Evolutionary conservation across 2,329 filamentous ascomycete species (phyloP), one percentile per base, ranked within the genome.

Genomic region (Diaporthe batatas): DNA sequence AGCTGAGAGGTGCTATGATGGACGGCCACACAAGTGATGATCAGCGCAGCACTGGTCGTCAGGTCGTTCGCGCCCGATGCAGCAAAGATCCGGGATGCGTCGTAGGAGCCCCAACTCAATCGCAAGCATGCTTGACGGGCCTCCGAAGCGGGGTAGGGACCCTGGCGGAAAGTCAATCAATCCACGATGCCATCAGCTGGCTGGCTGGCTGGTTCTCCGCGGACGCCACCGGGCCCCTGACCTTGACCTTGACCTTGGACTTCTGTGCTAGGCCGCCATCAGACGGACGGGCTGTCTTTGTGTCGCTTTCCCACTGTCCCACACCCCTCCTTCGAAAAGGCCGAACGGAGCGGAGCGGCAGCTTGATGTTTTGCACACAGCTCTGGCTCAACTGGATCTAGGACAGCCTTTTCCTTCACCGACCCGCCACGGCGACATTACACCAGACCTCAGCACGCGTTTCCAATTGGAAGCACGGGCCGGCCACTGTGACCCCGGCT

Each of bases 151-250:
- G 59, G 59, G 59, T 65, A 65, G 59, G 44, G 44, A 65, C 44
- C 44, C 59, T 36, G 59, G 59, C 59, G 59, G 59, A 65, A 65
- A 65, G 59, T 65, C 59, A 65, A 65, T 65, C 59, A 65, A 65
- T 65, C 59, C 59, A 65, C 59, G 59, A 65, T 65, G 59, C 59
- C 59, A 65, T 65, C 59, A 65, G 59, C 59, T 51, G 59, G 44
- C 34, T 65, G 59, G 44, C 10, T 36, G 34, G 34, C 34, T 36
- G 34, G 34, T 51, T 29, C 44, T 49, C 29, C 59, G 59, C 59
- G 44, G 44, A 51, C n/a, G 59, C 59, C 59, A 65, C 42, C 44
- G 11, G 49, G 39, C 39, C 42, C 58, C 47, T 65, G 42, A 32
- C 58, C 58, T 64, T 64, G 58, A 65, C 42, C 58, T 47, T 65